Evolutionary conservation across 306 rosid species (phyloP).

Genomic region (Argentina anserina): DNA sequence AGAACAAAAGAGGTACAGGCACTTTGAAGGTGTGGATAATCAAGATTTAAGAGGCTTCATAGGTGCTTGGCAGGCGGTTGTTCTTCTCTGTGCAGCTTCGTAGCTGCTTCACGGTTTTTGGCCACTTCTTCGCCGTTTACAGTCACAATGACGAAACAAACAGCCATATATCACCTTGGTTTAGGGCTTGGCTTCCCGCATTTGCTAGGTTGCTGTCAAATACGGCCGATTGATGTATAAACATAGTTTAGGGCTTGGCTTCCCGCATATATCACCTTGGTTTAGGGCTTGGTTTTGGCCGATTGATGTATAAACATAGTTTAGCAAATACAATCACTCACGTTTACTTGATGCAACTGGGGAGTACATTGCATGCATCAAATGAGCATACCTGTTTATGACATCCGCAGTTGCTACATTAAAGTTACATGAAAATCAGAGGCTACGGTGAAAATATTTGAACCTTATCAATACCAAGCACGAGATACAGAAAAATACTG

Average conservation of each 20-base stretch:
- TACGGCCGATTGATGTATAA: not conserved
- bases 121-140: not conserved
- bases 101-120: constrained; percentile 6
- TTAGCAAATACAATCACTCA: no score
- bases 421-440: no score
- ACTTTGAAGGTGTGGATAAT: not conserved
- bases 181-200: not conserved
- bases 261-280: not conserved
- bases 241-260: not conserved
- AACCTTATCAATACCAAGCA: no score
- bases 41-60: not conserved
- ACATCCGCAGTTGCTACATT: no score
- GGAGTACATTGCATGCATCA: not conserved
- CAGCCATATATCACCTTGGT: not conserved
- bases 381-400: not conserved
- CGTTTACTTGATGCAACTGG: no score
- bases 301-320: not conserved
- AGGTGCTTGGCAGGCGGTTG: not conserved
- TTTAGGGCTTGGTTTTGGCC: not conserved
- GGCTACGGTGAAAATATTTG: no score
- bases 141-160: not conserved
- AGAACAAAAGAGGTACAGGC: not conserved
- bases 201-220: not conserved
- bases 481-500: no score
- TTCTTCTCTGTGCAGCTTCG: constrained; percentile 24